Base-by-base conservation (phyloP, 441 rosid genomes). In the Adansonia rubrostipa region DNA sequence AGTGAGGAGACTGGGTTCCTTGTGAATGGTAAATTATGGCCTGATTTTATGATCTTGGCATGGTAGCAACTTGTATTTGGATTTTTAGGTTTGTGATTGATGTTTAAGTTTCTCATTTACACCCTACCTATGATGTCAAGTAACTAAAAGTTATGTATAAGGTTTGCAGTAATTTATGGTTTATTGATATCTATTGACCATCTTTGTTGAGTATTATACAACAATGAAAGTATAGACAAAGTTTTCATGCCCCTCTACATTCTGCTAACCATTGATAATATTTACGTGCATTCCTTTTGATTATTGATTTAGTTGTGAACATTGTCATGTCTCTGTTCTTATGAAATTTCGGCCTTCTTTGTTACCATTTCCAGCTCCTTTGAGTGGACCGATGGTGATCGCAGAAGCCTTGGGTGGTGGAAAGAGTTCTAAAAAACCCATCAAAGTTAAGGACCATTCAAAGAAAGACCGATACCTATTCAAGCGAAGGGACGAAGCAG, bases 341-440 rank as follows among this genome's bases (percentile, higher is more conserved):
- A 66, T 75, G 45, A 54, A 15, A 48, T 28, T 48, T 1, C 19
- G 51, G 17, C 17, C 9, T 63, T 17, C n/a, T 28, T 64, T 69
- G 42, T 69, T 77, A 7, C 33, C 73, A 78, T 84, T 79, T 84
- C 61, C 90, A 96, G 98, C 98, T 87, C 97, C 96, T 77, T 88
- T 94, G 87, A 94, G 96, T 80, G 99, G 99, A 71, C 99, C 99
- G 45, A 76, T 96, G 81, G 97, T 92, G 76, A 87, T 90, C 75
- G 98, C 99, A 1, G 99, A 96, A 84, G 79, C 96, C 65, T 86
- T 92, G 77, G 87, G 96, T 80, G 82, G 87, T 73, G 83, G 76
- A 66, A 94, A 89, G 88, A 80, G 84, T 82, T 83, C 93, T 51
- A 90, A 88, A 54, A 96, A 82, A 40, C 77, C 87, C 63, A 48